Evolutionary conservation across 768 basidiomycete genomes (phyloP).

Genomic region (Tulasnella sp.): DNA sequence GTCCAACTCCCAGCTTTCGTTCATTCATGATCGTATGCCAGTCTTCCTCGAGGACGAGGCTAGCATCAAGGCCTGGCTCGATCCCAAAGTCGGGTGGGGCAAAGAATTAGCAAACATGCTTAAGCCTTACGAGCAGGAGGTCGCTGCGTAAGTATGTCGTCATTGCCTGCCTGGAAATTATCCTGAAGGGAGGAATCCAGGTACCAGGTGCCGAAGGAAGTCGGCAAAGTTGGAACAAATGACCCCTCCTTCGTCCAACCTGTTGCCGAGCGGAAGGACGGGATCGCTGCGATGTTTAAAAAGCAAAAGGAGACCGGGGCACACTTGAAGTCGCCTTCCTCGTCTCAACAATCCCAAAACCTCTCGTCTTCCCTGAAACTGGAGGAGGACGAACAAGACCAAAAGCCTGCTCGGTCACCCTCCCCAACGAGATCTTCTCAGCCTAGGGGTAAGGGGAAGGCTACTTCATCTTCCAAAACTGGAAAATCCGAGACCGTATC

Average conservation of each 20-base stretch:
- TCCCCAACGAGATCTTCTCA: neutral
- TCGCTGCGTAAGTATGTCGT: conserved; percentile 50
- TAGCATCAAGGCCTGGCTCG: conserved; percentile 68
- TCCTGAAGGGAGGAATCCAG: conserved; percentile 34
- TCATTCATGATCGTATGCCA: conserved; percentile 81
- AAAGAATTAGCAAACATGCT: conserved; percentile 51
- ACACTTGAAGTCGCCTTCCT: neutral
- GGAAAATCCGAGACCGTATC: neutral
- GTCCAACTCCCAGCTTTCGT: conserved; percentile 58
- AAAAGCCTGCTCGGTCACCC: neutral
- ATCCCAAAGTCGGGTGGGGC: conserved; percentile 63
- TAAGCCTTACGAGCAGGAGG: conserved; percentile 55
- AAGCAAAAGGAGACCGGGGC: conserved; percentile 38
- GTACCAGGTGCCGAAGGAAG: conserved; percentile 82
- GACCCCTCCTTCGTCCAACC: conserved; percentile 78
- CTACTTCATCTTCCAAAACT: too few species aligned
- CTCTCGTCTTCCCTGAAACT: neutral
- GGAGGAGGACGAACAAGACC: neutral
- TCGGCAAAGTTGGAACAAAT: conserved; percentile 83
- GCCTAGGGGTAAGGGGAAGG: neutral
- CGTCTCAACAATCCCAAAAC: neutral
- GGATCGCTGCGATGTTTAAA: conserved; percentile 75
- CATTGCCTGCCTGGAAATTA: neutral
- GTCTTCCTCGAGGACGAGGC: conserved; percentile 62
- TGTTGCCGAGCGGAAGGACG: conserved; percentile 68